Evolutionary conservation across 768 basidiomycete species (phyloP).

Genomic region (Amanita pseudoporphyria): DNA sequence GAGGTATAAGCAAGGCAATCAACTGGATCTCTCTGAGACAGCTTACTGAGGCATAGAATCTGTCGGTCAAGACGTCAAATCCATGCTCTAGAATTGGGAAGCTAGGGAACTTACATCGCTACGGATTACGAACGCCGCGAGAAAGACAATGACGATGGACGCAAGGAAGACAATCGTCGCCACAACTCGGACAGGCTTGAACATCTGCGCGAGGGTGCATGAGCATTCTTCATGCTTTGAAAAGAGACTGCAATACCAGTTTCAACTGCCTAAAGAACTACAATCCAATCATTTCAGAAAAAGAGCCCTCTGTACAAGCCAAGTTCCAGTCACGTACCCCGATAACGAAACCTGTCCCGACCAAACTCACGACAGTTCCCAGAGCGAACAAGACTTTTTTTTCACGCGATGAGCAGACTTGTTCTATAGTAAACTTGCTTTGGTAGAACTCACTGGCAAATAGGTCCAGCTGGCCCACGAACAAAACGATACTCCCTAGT

Average conservation of each 20-base stretch:
- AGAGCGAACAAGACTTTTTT: conserved; percentile 66
- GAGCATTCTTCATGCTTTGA: not conserved
- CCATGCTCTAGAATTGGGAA: not conserved
- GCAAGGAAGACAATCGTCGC: conserved; percentile 73
- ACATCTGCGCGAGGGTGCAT: conserved; percentile 56
- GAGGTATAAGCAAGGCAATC: conserved; percentile 5
- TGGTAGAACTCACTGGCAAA: conserved; percentile 58
- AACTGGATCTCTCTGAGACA: not conserved
- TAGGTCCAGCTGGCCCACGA: conserved; percentile 53
- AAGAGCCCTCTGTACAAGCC: not conserved
- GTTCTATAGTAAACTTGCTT: not conserved
- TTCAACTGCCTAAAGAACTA: conserved; percentile 78
- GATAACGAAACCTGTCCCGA: conserved; percentile 87
- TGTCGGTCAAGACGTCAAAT: conserved; percentile 16
- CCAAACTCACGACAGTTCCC: conserved; percentile 72
- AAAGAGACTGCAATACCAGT: conserved; percentile 37
- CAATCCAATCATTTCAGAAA: not conserved
- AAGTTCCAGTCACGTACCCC: conserved; percentile 47
- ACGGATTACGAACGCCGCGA: conserved; percentile 71
- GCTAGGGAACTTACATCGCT: conserved; percentile 43
- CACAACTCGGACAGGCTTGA: conserved; percentile 82
- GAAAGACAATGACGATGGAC: conserved; percentile 74
- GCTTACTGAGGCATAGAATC: conserved; percentile 63
- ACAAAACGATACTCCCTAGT: conserved; percentile 68
- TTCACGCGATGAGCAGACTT: not conserved